A percentile compares a stretch with the other conserved stretches of the same genome.
These are phyloP conservation scores for Cucurbita moschata DNA, from an alignment of 306 rosid genomes.

Conservation along the genomic window DNA sequence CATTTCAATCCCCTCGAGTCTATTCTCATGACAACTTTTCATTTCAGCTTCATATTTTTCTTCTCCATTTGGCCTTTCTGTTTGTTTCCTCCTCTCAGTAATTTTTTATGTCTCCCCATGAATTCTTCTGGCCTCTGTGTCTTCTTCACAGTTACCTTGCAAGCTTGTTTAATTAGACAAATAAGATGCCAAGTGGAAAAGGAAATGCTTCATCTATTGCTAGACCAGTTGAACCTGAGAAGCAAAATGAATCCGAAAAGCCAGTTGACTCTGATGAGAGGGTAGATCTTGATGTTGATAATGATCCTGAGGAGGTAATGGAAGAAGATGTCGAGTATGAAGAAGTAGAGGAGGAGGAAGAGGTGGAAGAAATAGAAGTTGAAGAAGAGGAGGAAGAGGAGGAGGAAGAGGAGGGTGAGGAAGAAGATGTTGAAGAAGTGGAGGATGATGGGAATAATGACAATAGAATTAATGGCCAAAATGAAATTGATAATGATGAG, in stretches of 20 bases:
- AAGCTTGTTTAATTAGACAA: slow-evolving; percentile 58
- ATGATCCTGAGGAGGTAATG: slow-evolving; percentile 63
- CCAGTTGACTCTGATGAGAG: slow-evolving; percentile 59
- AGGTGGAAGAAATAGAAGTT: slow-evolving; percentile 53
- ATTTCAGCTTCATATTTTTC: slow-evolving; percentile 39
- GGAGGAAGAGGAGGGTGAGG: slow-evolving; percentile 31
- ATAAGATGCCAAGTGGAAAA: slow-evolving; percentile 70
- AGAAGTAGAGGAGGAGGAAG: slow-evolving; percentile 83
- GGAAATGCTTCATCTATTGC: slow-evolving; percentile 48
- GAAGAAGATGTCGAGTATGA: slow-evolving; percentile 82
- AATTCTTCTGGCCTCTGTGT: slow-evolving; percentile 96
- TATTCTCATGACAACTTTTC: slow-evolving; percentile 41
- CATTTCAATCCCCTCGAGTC: slow-evolving; percentile 33
- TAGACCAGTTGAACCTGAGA: slow-evolving; percentile 40
- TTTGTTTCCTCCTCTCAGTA: slow-evolving; percentile 70
- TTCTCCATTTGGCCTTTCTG: slow-evolving; percentile 60
- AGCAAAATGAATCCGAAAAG: slow-evolving; percentile 29
- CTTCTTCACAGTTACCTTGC: slow-evolving; percentile 94
- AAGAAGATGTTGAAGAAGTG: slow-evolving; percentile 25
- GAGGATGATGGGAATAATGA: slow-evolving; percentile 29
- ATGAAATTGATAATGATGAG: slow-evolving; percentile 25
- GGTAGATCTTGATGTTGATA: slow-evolving; percentile 55
- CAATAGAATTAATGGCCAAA: slow-evolving; percentile 12
- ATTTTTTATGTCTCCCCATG: slow-evolving; percentile 84
- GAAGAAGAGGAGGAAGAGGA: slow-evolving; percentile 36